A percentile compares a stretch with the other conserved stretches of the same genome.
Evolutionary conservation across 345 rosid species (phyloP).

Genomic region (Populus deltoides): DNA sequence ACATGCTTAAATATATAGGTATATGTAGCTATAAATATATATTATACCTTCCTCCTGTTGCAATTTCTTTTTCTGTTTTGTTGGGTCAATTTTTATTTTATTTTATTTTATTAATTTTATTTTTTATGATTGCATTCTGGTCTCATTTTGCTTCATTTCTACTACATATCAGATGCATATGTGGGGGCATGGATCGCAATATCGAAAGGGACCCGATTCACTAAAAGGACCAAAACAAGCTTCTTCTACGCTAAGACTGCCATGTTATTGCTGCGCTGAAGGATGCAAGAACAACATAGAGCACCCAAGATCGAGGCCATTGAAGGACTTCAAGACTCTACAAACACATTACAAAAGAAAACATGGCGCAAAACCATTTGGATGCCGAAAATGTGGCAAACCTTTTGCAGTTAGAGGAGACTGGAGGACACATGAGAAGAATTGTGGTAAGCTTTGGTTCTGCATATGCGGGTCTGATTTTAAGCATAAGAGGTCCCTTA

Average conservation of each 20-base stretch:
- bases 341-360: constrained; percentile 27
- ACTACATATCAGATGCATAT: constrained; percentile 21
- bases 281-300: constrained; percentile 28
- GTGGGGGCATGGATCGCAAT: constrained; percentile 32
- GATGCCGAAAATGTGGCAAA: constrained; percentile 24
- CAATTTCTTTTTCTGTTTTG: background rate
- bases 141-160: background rate
- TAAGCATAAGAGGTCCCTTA: constrained; percentile 29
- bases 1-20: too few relatives aligned
- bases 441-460: constrained; percentile 29
- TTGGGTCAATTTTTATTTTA: background rate
- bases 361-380: constrained; percentile 20
- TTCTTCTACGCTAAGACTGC: constrained; percentile 19
- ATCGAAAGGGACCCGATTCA: constrained; percentile 20
- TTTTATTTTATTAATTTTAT: background rate
- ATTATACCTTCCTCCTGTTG: background rate
- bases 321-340: constrained; percentile 25
- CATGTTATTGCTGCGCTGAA: constrained; percentile 26
- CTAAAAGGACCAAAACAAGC: constrained; percentile 18
- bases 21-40: too few relatives aligned
- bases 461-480: constrained; percentile 30
- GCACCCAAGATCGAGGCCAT: constrained; percentile 28
- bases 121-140: background rate
- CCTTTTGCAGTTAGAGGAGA: constrained; percentile 24
- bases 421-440: constrained; percentile 28